These are phyloP conservation scores for Cicer yamashitae DNA, from an alignment of 306 rosid genomes.

Conservation along the genomic window DNA sequence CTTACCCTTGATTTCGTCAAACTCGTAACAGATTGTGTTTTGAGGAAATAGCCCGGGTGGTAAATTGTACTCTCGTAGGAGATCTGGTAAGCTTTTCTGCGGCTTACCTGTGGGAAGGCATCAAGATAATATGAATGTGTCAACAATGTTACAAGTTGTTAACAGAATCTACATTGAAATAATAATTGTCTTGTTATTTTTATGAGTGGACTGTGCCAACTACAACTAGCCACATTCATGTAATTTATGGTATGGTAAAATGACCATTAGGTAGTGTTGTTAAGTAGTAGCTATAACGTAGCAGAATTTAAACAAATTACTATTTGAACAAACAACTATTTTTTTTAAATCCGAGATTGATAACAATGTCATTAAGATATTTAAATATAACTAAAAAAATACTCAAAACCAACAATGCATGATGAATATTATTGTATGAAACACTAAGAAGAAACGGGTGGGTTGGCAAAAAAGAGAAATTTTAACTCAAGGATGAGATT, in stretches of 20 bases:
- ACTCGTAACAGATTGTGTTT: constrained; percentile 81
- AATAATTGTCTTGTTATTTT: constrained; percentile 10
- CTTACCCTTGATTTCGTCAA: constrained; percentile 76
- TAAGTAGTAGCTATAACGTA: no score
- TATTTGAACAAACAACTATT: no score
- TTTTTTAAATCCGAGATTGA: no score
- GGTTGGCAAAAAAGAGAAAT: neutral
- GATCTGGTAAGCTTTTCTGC: constrained; percentile 76
- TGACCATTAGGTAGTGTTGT: neutral
- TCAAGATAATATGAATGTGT: neutral
- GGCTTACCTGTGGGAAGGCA: constrained; percentile 69
- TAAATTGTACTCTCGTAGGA: constrained; percentile 87
- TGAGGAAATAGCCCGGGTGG: constrained; percentile 89
- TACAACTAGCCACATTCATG: neutral
- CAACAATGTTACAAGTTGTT: constrained; percentile 13
- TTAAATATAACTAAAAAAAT: neutral
- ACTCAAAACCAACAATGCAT: neutral
- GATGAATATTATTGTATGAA: constrained; percentile 8
- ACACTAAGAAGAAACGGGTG: neutral
- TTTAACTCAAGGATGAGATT: constrained; percentile 1
- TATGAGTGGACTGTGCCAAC: neutral
- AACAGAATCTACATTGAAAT: neutral
- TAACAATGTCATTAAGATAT: no score
- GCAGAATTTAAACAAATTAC: no score
- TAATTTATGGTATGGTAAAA: neutral